Conservation (phyloP, 495 filamentous ascomycete genomes). For the Tuber aestivum region DNA sequence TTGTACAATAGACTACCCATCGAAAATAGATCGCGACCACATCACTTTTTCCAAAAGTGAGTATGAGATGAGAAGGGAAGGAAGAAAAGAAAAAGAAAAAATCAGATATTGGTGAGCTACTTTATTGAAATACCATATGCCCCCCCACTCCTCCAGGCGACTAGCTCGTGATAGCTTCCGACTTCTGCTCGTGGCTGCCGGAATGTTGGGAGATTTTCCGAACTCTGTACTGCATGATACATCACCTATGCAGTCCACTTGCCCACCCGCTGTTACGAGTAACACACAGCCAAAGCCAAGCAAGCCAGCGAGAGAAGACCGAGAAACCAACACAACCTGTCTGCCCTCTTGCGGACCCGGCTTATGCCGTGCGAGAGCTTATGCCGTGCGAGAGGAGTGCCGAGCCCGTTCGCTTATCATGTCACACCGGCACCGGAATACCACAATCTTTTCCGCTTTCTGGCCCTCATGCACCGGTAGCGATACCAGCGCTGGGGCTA, state of each 20-base stretch:
- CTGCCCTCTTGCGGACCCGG: neutral
- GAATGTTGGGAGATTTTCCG: constrained; percentile 4
- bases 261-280: neutral
- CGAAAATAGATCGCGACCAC: neutral
- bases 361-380: neutral
- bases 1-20: neutral
- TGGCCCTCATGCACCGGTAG: neutral
- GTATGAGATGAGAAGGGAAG: neutral
- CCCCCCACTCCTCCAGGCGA: neutral
- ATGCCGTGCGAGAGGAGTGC: neutral
- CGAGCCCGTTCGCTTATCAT: neutral
- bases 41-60: neutral
- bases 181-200: neutral
- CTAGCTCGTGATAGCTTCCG: neutral
- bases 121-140: neutral
- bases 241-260: neutral
- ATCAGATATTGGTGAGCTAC: neutral
- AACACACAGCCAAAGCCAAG: neutral
- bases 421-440: neutral
- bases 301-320: neutral
- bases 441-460: neutral
- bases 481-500: neutral
- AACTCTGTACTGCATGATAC: neutral
- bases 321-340: neutral
- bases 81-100: neutral